Conservation (phyloP, 768 basidiomycete species). For the Amanita subjunquillea region DNA sequence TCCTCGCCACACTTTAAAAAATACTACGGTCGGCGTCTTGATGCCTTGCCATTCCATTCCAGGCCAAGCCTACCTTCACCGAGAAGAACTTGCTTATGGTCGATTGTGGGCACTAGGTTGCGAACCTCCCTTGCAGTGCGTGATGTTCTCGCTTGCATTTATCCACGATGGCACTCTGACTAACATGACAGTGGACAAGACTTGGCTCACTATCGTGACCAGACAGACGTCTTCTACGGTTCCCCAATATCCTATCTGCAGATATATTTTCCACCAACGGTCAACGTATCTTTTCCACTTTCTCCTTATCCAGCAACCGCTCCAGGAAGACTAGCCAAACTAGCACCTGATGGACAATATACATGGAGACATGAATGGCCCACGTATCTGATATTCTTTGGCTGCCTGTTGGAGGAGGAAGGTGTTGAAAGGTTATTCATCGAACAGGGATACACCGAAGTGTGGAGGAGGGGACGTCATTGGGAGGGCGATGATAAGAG, state of each 20-base stretch:
- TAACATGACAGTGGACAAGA: slow-evolving; percentile 33
- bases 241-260: slow-evolving; percentile 59
- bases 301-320: slow-evolving; percentile 45
- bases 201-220: slow-evolving; percentile 55
- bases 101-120: slow-evolving; percentile 82
- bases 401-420: slow-evolving; percentile 49
- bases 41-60: slow-evolving; percentile 98
- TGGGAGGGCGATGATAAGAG: slow-evolving; percentile 70
- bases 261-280: slow-evolving; percentile 52
- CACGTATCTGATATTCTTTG: slow-evolving; percentile 73
- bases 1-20: slow-evolving; percentile 32
- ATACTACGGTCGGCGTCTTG: slow-evolving; percentile 57
- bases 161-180: neutral
- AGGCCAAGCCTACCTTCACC: slow-evolving; percentile 82
- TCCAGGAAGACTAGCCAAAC: slow-evolving; percentile 26
- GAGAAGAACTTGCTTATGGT: slow-evolving; percentile 46
- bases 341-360: slow-evolving; percentile 15
- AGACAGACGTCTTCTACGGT: slow-evolving; percentile 74
- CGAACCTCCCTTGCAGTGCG: slow-evolving; percentile 84
- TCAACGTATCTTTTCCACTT: slow-evolving; percentile 55
- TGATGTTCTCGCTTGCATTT: slow-evolving; percentile 5
- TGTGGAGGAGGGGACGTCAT: slow-evolving; percentile 52
- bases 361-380: slow-evolving; percentile 77
- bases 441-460: slow-evolving; percentile 50
- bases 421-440: slow-evolving; percentile 38